A percentile compares a stretch with the other conserved stretches of the same genome.
phyloP scores from a whole-genome alignment of 306 rosid species.

The Astragalus membranaceus region DNA sequence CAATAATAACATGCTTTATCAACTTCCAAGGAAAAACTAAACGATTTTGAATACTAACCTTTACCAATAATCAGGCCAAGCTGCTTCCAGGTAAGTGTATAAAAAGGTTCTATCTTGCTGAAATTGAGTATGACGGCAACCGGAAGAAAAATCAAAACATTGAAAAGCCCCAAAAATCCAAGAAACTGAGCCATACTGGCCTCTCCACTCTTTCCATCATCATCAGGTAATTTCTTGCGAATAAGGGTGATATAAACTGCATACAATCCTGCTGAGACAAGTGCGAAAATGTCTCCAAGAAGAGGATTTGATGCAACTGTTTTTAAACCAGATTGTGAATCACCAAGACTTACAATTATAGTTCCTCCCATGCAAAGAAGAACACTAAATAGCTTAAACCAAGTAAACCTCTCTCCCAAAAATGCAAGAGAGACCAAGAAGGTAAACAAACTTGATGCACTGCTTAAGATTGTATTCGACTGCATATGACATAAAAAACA shows the following conservation, averaged over 20 bases:
- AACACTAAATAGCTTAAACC: conserved; percentile 85
- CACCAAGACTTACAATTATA: conserved; percentile 84
- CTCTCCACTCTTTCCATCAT: conserved; percentile 63
- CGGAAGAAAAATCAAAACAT: conserved; percentile 70
- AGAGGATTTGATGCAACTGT: conserved; percentile 72
- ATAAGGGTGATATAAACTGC: conserved; percentile 85
- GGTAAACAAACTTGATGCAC: conserved; percentile 92
- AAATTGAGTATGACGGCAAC: conserved; percentile 58
- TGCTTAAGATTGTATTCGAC: conserved; percentile 98
- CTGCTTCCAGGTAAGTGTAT: conserved; percentile 66
- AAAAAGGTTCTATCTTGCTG: conserved; percentile 56
- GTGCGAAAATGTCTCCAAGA: conserved; percentile 80
- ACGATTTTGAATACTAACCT: conserved; percentile 46
- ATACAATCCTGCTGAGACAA: conserved; percentile 73
- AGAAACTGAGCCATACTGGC: conserved; percentile 96
- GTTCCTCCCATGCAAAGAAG: conserved; percentile 98
- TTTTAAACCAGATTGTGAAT: conserved; percentile 44
- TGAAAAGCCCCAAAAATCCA: conserved; percentile 85
- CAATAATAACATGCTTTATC: background rate
- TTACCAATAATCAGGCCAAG: conserved; percentile 77
- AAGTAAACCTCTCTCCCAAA: conserved; percentile 83
- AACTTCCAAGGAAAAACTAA: background rate
- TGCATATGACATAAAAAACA: conserved; percentile 35
- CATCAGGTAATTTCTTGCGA: conserved; percentile 80
- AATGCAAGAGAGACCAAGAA: conserved; percentile 86